A percentile compares a stretch with the other conserved stretches of the same genome.
Evolutionary conservation across 768 basidiomycete species (phyloP).

Genomic region (Pisolithus orientalis): DNA sequence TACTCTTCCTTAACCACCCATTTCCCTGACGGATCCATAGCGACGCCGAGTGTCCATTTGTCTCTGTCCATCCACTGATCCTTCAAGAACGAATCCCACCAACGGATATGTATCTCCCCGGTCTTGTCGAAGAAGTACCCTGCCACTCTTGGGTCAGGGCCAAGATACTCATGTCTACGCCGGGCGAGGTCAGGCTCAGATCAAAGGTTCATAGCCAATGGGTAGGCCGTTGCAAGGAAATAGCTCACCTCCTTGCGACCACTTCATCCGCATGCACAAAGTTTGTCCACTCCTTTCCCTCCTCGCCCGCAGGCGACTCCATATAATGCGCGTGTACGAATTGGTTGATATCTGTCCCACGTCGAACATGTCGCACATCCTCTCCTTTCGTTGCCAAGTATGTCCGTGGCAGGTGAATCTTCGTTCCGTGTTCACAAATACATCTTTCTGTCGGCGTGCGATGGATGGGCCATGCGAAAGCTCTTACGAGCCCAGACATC

Average conservation of each 20-base stretch:
- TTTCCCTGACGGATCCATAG: slow-evolving; percentile 26
- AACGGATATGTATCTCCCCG: slow-evolving; percentile 36
- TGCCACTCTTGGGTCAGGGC: slow-evolving; percentile 38
- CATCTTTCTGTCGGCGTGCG: slow-evolving; percentile 35
- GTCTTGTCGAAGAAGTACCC: slow-evolving; percentile 33
- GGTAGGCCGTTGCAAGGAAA: background rate
- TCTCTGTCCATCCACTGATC: slow-evolving; percentile 38
- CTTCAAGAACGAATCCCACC: slow-evolving; percentile 38
- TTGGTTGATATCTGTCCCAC: slow-evolving; percentile 34
- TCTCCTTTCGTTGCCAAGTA: slow-evolving; percentile 32
- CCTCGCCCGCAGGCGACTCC: slow-evolving; percentile 14
- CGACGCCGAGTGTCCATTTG: slow-evolving; percentile 35
- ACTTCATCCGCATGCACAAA: slow-evolving; percentile 32
- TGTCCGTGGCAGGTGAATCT: slow-evolving; percentile 35
- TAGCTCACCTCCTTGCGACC: slow-evolving; percentile 24
- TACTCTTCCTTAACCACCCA: slow-evolving; percentile 34
- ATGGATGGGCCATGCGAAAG: slow-evolving; percentile 34
- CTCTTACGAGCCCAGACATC: slow-evolving; percentile 25
- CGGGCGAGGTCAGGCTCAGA: background rate
- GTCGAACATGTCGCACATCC: slow-evolving; percentile 26
- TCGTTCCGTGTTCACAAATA: slow-evolving; percentile 22
- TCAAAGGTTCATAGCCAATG: too few relatives aligned
- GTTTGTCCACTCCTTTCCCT: slow-evolving; percentile 21
- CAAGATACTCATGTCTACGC: slow-evolving; percentile 38
- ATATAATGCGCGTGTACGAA: slow-evolving; percentile 28